Evolutionary conservation across 768 basidiomycete genomes (phyloP), one percentile per base, ranked within the genome.

Genomic region (Calocera viscosa): DNA sequence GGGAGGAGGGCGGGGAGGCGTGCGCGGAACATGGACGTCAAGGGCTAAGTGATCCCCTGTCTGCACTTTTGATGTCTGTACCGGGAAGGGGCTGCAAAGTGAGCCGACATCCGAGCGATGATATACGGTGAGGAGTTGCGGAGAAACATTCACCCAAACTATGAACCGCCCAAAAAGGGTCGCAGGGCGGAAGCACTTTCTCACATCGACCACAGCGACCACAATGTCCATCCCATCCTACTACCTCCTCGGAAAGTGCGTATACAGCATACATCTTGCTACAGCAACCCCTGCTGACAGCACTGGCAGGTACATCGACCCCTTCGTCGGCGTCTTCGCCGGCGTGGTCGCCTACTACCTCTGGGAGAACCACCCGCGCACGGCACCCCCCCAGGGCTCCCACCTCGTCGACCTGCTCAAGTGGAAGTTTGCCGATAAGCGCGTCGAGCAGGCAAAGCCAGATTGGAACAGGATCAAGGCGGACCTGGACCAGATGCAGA

Each of bases 341-440:
- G 91, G 91, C 14, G 74, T 83, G 41, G 75, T 91, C 47, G 91
- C 91, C 3, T 92, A 85, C 74, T 86, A 89, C 74, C 82, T 93
- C 39, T 83, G 88, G 74, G 90, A 93, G 74, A 86, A 80, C 32
- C 84, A 92, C 75, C 91, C 90, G 3, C 84, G 90, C 40, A 88
- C 85, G 2, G 85, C 82, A 10, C 79, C 85, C 17, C 77, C 82
- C 0, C 76, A 79, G 28, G 83, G 86, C 5, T 78, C 88, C 67
- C 81, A 80, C 60, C 75, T 93, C 35, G 49, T 72, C 2, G 75
- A 80, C 32, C 82, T 92, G 22, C 60, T 86, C 28, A 76, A 73
- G 39, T 90, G 90, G 89, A 92, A 89, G 75, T 84, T 82, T 79
- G 76, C 74, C 2, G 83, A 82, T 70, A 80, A 74, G 72, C 72